Evolutionary conservation across 352 stramenopile species (phyloP).

Genomic region (Thalassiosira mediterranea): DNA sequence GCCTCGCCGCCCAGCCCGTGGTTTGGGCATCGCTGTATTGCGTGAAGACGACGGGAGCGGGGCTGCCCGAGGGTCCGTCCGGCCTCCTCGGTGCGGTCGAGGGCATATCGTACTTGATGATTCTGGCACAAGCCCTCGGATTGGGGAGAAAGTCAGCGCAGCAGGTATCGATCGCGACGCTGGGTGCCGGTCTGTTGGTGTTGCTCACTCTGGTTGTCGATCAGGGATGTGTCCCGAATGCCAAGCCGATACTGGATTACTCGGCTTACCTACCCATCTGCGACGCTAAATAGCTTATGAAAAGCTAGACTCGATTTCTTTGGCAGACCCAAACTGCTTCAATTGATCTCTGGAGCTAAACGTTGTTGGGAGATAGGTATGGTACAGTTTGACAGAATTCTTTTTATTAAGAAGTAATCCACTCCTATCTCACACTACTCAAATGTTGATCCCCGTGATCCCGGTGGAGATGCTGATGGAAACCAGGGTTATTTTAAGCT

Average conservation of each 20-base stretch:
- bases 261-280: slow-evolving; percentile 41
- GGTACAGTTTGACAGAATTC: too few relatives aligned
- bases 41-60: slow-evolving; percentile 56
- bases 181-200: slow-evolving; percentile 29
- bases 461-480: too few relatives aligned
- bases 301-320: too few relatives aligned
- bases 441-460: too few relatives aligned
- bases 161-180: slow-evolving; percentile 24
- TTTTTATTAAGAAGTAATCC: too few relatives aligned
- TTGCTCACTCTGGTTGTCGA: slow-evolving; percentile 22
- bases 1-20: too few relatives aligned
- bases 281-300: too few relatives aligned
- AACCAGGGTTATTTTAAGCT: too few relatives aligned
- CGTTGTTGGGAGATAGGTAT: too few relatives aligned
- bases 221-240: slow-evolving; percentile 55
- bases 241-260: slow-evolving; percentile 57
- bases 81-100: slow-evolving; percentile 60
- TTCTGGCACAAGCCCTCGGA: background rate
- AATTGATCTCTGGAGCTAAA: too few relatives aligned
- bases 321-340: too few relatives aligned
- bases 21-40: slow-evolving; percentile 53
- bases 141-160: background rate
- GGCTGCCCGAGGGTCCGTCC: slow-evolving; percentile 55
- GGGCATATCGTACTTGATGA: slow-evolving; percentile 55
- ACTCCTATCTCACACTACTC: too few relatives aligned